Percentiles rank a stretch among this genome's conserved stretches.
These are phyloP conservation scores for Xerocomus potaroensis DNA, from an alignment of 768 basidiomycete genomes.

Conservation along the genomic window DNA sequence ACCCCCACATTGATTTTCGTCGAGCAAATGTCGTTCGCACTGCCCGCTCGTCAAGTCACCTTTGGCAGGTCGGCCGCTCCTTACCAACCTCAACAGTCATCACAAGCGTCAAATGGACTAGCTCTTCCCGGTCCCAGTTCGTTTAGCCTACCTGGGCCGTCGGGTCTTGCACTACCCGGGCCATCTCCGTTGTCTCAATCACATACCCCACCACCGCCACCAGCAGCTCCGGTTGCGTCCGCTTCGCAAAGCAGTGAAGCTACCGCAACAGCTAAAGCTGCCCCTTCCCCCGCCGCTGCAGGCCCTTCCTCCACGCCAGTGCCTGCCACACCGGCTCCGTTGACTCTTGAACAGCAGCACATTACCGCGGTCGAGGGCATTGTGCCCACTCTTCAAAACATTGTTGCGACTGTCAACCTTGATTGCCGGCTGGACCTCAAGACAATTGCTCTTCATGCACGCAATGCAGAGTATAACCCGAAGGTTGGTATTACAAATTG, in stretches of 20 bases:
- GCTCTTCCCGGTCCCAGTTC: conserved; percentile 50
- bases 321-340: conserved; percentile 61
- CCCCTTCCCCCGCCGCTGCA: conserved; percentile 42
- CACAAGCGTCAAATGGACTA: conserved; percentile 47
- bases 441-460: conserved; percentile 95
- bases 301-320: conserved; percentile 56
- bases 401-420: conserved; percentile 97
- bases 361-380: conserved; percentile 97
- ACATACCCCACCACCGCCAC: conserved; percentile 28
- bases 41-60: conserved; percentile 75
- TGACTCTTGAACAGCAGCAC: conserved; percentile 88
- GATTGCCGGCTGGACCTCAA: conserved; percentile 96
- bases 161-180: conserved; percentile 48
- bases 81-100: conserved; percentile 39
- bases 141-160: conserved; percentile 39
- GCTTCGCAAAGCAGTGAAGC: conserved; percentile 28
- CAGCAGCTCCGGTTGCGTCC: conserved; percentile 4
- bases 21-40: conserved; percentile 52
- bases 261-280: conserved; percentile 28
- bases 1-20: conserved; percentile 15
- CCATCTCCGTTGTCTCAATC: conserved; percentile 53
- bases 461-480: conserved; percentile 99
- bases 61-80: conserved; percentile 62
- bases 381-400: conserved; percentile 99
- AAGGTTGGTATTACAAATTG: conserved; percentile 76